Base-by-base conservation (phyloP, 2,329 filamentous ascomycete genomes). In the Diatrype stigma region DNA sequence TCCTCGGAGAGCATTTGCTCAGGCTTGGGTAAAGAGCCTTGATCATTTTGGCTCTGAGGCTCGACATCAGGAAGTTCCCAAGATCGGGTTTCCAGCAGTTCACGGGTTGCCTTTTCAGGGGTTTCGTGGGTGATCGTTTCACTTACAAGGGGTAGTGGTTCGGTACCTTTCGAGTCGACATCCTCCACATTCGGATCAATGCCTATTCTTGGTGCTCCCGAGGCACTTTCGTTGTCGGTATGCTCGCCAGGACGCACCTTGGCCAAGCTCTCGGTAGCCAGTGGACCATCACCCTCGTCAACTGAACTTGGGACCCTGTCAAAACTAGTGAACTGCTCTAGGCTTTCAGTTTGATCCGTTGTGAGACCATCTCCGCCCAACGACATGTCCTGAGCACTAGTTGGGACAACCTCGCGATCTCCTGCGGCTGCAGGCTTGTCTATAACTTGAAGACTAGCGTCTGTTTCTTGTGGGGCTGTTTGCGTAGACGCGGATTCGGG, bases 401-500 rank as follows among this genome's bases (percentile, higher is more conserved):
- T 21, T 5, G 42, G 37, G 28, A 17, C 17, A 23, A 21, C 23
- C 21, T 48, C 42, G 34, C 21, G 16, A 26, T 22, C 23, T 17
- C 38, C 32, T 8, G 34, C 34, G 46, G 49, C 51, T 21, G 38
- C 37, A 34, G 50, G 35, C 21, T 21, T 42, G 16, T 49, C 48
- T 14, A n/a, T 17, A 28, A 46, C 38, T 40, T 49, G 47, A 45
- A 42, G 17, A 16, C 30, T 16, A 46, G 45, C 34, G 53, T 66
- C 62, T 54, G 52, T 11, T 3, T 53, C 55, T 17, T 42, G 44
- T 44, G 56, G 48, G 42, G 42, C 28, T 47, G 50, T 51, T 23
- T 11, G 10, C 6, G 22, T 26, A 47, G 50, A 28, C 51, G 60
- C 59, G 19, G 58, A 48, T n/a, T 59, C 57, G 42, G 51, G 40